phyloP scores from a whole-genome alignment of 129 eudicot genomes.

The Tanacetum coccineum region DNA sequence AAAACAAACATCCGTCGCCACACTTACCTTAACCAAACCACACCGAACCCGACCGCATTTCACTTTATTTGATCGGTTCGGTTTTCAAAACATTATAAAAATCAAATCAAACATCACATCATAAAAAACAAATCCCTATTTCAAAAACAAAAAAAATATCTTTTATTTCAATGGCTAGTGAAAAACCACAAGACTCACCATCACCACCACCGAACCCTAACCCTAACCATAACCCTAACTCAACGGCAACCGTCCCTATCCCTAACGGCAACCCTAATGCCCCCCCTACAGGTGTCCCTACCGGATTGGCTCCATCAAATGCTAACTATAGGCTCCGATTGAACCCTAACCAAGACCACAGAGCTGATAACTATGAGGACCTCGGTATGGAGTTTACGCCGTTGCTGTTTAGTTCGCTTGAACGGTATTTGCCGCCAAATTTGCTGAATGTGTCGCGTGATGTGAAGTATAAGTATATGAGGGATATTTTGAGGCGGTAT shows the following conservation, averaged over 20 bases:
- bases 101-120: no score
- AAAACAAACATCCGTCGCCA: no score
- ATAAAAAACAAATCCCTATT: no score
- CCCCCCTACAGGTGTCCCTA: no score
- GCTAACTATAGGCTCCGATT: conserved; percentile 53
- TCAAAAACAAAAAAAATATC: no score
- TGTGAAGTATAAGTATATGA: conserved; percentile 52
- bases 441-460: conserved; percentile 46
- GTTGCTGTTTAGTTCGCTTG: conserved; percentile 61
- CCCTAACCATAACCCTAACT: no score
- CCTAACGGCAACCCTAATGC: conserved; percentile 31
- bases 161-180: no score
- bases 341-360: conserved; percentile 63
- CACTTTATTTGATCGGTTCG: no score
- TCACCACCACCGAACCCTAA: no score
- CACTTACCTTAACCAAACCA: no score
- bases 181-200: background rate
- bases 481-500: conserved; percentile 62
- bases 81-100: no score
- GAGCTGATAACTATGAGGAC: conserved; percentile 72
- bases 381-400: conserved; percentile 63
- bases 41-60: no score
- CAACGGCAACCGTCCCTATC: conserved; percentile 23
- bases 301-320: conserved; percentile 31
- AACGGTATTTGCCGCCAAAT: conserved; percentile 66